Evolutionary conservation across 805 yeast genomes (phyloP), one percentile per base, ranked within the genome.

Genomic region (Candida patagonica): DNA sequence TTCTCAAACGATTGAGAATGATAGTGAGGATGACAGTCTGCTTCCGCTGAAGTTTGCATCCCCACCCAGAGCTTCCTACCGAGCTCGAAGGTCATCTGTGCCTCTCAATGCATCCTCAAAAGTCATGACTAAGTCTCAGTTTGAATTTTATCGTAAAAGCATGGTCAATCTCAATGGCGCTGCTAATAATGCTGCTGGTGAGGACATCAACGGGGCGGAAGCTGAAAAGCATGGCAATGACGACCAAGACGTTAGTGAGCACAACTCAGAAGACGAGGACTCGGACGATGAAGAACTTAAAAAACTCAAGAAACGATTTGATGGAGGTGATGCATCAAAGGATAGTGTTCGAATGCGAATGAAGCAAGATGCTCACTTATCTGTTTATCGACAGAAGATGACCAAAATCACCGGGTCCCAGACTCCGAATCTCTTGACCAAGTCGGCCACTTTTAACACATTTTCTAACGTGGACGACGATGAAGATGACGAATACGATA

Each of bases 301-400:
- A 26, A 30, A 30, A 41, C 38, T 26, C 13, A 25, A 16, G 5
- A 44, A 45, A 30, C 37, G 34, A 34, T 35, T 34, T 23, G 51
- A 41, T 17, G 52, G 50, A 25, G 52, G 43, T 8, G 40, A 42
- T 21, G 46, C 46, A 15, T 46, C 41, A 27, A 43, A 50, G 32
- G 46, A 48, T 29, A 41, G 43, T 29, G 38, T 49, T 13, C 44
- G 49, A 16, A 52, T 53, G 55, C 53, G 66, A 9, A 56, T 55
- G 42, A 54, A 55, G 42, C 68, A 64, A 42, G 63, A 61, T 30
- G 67, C 63, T 6, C 60, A 63, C 15, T 48, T 63, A 42, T 59
- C 63, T n/a, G 56, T 60, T 15, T 63, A 63, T 42, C 55, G 68
- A 9, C 68, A 64, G 44, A 57, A 60, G 37, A 63, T 65, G 67